Conservation (phyloP, 495 filamentous ascomycete genomes). For the Diplogelasinospora grovesii region DNA sequence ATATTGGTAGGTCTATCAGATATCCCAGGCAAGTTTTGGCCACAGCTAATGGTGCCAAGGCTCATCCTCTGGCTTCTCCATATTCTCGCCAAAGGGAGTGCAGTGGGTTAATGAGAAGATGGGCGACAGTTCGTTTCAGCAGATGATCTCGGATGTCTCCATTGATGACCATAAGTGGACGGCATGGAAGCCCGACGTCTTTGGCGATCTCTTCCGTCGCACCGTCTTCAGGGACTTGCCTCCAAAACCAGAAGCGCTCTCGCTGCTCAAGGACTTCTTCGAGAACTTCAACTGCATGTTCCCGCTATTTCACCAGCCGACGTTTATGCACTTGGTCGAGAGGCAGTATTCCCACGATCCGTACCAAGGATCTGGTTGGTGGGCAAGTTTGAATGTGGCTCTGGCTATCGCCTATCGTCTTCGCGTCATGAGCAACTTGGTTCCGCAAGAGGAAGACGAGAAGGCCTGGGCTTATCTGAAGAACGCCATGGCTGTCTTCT, state of each 20-base stretch:
- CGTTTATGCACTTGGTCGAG: constrained; percentile 94
- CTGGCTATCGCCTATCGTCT: constrained; percentile 87
- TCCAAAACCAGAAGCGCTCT: constrained; percentile 70
- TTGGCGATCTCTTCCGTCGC: constrained; percentile 83
- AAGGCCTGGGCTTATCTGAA: constrained; percentile 94
- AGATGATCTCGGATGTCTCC: constrained; percentile 81
- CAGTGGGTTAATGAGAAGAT: constrained; percentile 99
- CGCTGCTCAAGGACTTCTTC: constrained; percentile 86
- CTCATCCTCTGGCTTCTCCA: constrained; percentile 96
- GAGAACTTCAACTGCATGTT: constrained; percentile 99
- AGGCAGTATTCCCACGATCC: constrained; percentile 86
- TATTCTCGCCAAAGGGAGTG: constrained; percentile 88
- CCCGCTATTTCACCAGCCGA: constrained; percentile 93
- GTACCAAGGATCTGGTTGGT: constrained; percentile 97
- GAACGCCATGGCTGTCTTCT: constrained; percentile 88
- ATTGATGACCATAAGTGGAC: constrained; percentile 89
- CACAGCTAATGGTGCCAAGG: constrained; percentile 51
- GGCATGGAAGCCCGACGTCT: constrained; percentile 94
- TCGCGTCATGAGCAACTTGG: constrained; percentile 91
- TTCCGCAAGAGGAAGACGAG: constrained; percentile 80
- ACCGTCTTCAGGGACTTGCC: constrained; percentile 79
- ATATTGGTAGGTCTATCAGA: constrained; percentile 65
- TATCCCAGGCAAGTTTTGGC: too few relatives aligned
- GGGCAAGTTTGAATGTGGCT: constrained; percentile 92
- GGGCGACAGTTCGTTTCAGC: constrained; percentile 86